Base-by-base conservation (phyloP, 495 filamentous ascomycete genomes). In the Aspergillus incahuasiensis region DNA sequence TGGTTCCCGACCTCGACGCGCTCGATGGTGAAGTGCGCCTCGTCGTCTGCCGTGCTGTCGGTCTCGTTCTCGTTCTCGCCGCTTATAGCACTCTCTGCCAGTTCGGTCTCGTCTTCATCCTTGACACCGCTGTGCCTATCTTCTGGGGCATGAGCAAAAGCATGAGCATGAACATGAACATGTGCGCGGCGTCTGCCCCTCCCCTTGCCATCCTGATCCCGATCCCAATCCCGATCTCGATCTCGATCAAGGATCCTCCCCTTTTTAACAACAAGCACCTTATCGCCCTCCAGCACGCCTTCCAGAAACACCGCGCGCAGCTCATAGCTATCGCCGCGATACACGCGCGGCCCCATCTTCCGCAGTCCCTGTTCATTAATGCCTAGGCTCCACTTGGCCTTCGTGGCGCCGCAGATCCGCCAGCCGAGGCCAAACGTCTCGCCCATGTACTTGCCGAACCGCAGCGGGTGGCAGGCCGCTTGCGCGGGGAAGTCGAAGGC, bases 401-500 rank as follows among this genome's bases (percentile, higher is more conserved):
- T 43, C 7, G 55, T 54, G 21, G 32, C 25, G 1, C 59, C 59
- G 35, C 46, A 46, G 20, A 62, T 47, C 8, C 32, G 19, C 59
- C 55, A 58, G 1, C 19, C 18, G 0, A 62, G 40, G 6, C 47
- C 40, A 44, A 62, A 62, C 28, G 25, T 18, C 16, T 42, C 15
- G 0, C 15, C 5, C 44, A 62, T 55, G 52, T 55, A 62, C 2
- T 21, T 38, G 6, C 13, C 12, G 25, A 62, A 62, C 4, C 20
- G 45, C 11, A 57, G n/a, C 8, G 59, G 55, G 28, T 32, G 6
- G 5, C 21, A 41, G 2, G 46, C 28, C n/a, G 55, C 59, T 8
- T 55, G 41, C n/a, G 22, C 6, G 0, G 59, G 55, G 45, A 62
- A 62, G 15, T 54, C 45, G 47, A 62, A 51, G 0, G 59, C 59